Evolutionary conservation across 495 filamentous ascomycete species (phyloP).

Genomic region (Aspergillus ellipticus): DNA sequence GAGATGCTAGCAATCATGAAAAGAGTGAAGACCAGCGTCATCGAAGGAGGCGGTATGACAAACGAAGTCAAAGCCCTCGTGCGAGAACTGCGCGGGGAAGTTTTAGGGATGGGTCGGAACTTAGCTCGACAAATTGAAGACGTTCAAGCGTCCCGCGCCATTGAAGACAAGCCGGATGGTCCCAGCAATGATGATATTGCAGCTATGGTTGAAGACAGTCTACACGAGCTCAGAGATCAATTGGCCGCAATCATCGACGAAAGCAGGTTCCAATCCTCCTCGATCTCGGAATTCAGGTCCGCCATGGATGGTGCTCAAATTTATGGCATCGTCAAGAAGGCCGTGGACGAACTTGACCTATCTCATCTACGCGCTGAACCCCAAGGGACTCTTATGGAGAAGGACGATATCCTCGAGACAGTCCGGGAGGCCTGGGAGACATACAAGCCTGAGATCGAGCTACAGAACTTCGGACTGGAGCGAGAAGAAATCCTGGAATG

Average conservation of each 20-base stretch:
- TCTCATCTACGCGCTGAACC: slow-evolving; percentile 35
- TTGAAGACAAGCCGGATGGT: slow-evolving; percentile 41
- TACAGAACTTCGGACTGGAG: slow-evolving; percentile 85
- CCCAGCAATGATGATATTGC: slow-evolving; percentile 67
- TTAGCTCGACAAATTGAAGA: slow-evolving; percentile 80
- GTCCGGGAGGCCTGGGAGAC: slow-evolving; percentile 86
- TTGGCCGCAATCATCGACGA: slow-evolving; percentile 73
- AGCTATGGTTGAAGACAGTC: slow-evolving; percentile 70
- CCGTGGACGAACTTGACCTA: slow-evolving; percentile 60
- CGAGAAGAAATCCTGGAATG: slow-evolving; percentile 83
- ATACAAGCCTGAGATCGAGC: slow-evolving; percentile 86
- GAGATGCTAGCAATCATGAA: slow-evolving; percentile 75
- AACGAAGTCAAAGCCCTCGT: slow-evolving; percentile 87
- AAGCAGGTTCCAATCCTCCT: slow-evolving; percentile 61
- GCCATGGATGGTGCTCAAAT: slow-evolving; percentile 73
- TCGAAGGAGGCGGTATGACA: slow-evolving; percentile 78
- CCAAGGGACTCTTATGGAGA: slow-evolving; percentile 46
- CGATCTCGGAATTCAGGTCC: slow-evolving; percentile 43
- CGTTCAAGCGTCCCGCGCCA: slow-evolving; percentile 42
- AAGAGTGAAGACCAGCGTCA: slow-evolving; percentile 81
- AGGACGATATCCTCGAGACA: slow-evolving; percentile 79
- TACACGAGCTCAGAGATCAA: slow-evolving; percentile 76
- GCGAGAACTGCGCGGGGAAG: slow-evolving; percentile 84
- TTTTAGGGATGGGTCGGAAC: slow-evolving; percentile 88
- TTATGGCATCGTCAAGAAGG: slow-evolving; percentile 73